Percentiles rank a stretch among this genome's conserved stretches.
Evolutionary conservation across 495 filamentous ascomycete species (phyloP).

Genomic region (Xylaria acuta): DNA sequence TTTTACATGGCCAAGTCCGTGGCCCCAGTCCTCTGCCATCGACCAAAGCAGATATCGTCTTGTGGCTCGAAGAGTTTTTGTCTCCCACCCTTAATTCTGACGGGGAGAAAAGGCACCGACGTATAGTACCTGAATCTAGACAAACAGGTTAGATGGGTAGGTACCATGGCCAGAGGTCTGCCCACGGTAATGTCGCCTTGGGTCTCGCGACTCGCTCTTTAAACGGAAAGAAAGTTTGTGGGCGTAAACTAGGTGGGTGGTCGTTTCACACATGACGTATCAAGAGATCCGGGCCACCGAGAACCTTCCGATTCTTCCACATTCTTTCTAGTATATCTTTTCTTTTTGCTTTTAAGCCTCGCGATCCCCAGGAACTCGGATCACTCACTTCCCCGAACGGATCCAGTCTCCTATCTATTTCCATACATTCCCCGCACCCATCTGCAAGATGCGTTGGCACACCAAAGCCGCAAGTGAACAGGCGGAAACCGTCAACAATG

Average conservation of each 20-base stretch:
- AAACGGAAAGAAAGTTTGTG: neutral
- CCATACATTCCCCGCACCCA: neutral
- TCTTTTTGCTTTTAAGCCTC: constrained; percentile 6
- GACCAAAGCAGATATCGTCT: neutral
- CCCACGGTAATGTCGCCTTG: neutral
- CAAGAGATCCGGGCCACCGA: neutral
- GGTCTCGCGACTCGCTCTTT: constrained; percentile 9
- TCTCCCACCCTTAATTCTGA: neutral
- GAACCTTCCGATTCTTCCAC: neutral
- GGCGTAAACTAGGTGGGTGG: neutral
- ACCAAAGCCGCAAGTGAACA: neutral
- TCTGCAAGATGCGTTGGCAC: constrained; percentile 15
- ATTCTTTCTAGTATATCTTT: neutral
- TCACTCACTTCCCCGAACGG: neutral
- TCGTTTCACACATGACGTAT: constrained; percentile 15
- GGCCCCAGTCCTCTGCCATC: neutral
- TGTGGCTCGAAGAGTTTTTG: constrained; percentile 6
- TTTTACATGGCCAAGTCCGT: neutral
- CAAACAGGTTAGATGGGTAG: neutral
- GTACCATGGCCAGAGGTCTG: neutral
- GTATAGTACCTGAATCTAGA: neutral
- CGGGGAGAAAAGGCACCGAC: neutral
- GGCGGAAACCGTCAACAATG: neutral
- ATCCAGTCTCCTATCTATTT: neutral
- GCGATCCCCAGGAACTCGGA: neutral